phyloP scores from a whole-genome alignment of 768 basidiomycete species.

The Termitomyces sp. region DNA sequence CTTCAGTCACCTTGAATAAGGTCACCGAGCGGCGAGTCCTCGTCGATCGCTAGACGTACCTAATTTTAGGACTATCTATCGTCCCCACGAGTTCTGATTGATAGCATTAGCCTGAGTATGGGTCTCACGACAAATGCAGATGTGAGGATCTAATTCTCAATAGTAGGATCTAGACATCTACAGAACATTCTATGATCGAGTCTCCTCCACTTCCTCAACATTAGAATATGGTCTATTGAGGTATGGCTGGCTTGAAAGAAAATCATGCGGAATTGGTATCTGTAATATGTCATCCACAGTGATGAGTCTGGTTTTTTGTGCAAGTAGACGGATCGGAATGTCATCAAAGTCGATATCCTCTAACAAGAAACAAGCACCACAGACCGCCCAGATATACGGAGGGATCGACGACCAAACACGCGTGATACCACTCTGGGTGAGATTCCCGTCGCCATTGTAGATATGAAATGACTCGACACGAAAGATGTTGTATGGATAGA shows the following conservation, averaged over 20 bases:
- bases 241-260: not conserved
- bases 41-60: too few species aligned
- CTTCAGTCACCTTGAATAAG: too few species aligned
- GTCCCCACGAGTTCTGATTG: too few species aligned
- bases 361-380: not conserved
- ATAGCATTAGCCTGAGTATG: too few species aligned
- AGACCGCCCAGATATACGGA: not conserved
- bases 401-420: not conserved
- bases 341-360: not conserved
- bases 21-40: too few species aligned
- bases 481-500: not conserved
- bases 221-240: not conserved
- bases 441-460: not conserved
- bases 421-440: not conserved
- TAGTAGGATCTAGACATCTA: too few species aligned
- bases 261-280: not conserved
- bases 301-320: not conserved
- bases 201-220: not conserved
- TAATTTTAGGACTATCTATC: too few species aligned
- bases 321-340: not conserved
- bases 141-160: too few species aligned
- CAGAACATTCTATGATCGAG: too few species aligned
- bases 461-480: not conserved
- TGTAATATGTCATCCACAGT: not conserved
- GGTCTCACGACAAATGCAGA: too few species aligned